These are phyloP conservation scores for Leptodontidium sp. DNA, from an alignment of 2,329 filamentous ascomycete genomes.

Conservation along the genomic window DNA sequence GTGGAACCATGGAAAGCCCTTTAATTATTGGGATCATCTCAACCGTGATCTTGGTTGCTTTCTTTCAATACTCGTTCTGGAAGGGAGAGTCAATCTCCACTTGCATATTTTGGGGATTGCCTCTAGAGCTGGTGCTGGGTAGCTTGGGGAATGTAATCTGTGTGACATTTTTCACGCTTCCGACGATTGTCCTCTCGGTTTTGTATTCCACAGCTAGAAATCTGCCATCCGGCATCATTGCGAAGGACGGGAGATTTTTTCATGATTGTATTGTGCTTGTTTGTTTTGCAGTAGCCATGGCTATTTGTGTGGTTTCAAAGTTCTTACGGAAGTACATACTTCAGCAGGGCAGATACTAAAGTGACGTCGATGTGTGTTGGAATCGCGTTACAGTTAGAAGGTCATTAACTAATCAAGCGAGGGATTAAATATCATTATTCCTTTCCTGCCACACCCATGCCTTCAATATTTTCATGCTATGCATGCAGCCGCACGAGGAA, in stretches of 20 bases:
- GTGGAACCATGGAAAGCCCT: background rate
- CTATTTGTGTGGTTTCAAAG: slow-evolving; percentile 18
- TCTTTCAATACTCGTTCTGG: slow-evolving; percentile 11
- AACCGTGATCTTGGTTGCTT: slow-evolving; percentile 2
- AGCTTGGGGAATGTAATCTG: background rate
- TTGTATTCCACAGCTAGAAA: slow-evolving; percentile 16
- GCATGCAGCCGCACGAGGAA: background rate
- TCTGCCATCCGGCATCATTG: background rate
- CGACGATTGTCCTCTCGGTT: slow-evolving; percentile 7
- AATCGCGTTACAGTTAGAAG: slow-evolving; percentile 1
- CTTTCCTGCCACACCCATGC: background rate
- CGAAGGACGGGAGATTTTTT: slow-evolving; percentile 4
- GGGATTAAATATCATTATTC: background rate
- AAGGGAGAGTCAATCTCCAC: background rate
- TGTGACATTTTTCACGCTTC: slow-evolving; percentile 7
- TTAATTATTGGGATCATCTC: slow-evolving; percentile 9
- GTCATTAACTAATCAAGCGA: background rate
- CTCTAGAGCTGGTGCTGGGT: slow-evolving; percentile 5
- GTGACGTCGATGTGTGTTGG: background rate
- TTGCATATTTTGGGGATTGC: slow-evolving; percentile 3
- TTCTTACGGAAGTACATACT: slow-evolving; percentile 24
- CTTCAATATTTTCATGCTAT: background rate
- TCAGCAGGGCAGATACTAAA: slow-evolving; percentile 14
- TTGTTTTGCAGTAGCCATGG: slow-evolving; percentile 20
- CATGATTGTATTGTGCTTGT: background rate